Evolutionary conservation across 176 grass and related monocot genomes (phyloP).

Genomic region (Avena sativa): DNA sequence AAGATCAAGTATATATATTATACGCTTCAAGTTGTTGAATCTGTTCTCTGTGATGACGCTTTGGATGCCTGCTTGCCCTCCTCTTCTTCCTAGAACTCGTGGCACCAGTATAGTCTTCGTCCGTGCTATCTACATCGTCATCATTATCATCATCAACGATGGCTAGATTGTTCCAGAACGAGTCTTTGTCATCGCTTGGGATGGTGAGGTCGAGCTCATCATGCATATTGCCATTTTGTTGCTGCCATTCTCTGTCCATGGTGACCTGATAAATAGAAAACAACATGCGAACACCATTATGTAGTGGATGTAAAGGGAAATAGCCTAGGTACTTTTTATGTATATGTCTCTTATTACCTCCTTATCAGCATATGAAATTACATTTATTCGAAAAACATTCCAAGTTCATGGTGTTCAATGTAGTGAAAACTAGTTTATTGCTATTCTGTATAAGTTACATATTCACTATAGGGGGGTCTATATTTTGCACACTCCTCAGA

Average conservation of each 20-base stretch:
- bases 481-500: no score
- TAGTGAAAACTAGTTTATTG: no score
- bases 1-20: not conserved
- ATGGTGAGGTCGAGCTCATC: not conserved
- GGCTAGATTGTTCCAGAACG: not conserved
- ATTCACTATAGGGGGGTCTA: no score
- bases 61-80: not conserved
- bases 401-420: no score
- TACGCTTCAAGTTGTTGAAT: slow-evolving; percentile 36
- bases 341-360: no score
- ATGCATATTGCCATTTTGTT: not conserved
- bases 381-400: no score
- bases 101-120: not conserved
- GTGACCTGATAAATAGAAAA: not conserved
- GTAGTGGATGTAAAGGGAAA: not conserved
- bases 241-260: slow-evolving; percentile 5
- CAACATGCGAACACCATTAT: not conserved
- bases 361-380: no score
- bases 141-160: not conserved
- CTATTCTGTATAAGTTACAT: no score
- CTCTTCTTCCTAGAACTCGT: not conserved
- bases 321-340: not conserved
- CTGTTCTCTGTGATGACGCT: not conserved
- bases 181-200: not conserved
- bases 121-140: not conserved